phyloP scores from a whole-genome alignment of 106 monocot genomes.

The Agapanthus africanus region DNA sequence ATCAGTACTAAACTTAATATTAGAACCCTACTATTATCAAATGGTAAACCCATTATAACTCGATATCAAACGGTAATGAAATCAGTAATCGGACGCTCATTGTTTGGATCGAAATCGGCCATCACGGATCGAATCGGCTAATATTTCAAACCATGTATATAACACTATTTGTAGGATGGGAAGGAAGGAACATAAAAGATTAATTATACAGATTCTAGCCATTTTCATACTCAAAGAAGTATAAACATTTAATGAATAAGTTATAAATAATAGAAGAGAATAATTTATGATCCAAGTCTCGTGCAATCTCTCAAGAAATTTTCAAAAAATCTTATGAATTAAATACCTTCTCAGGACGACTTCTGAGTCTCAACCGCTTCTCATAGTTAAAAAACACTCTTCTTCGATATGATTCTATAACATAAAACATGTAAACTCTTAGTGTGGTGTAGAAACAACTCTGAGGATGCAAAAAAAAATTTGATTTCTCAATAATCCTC shows the following conservation, averaged over 20 bases:
- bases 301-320: not conserved
- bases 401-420: conserved; percentile 75
- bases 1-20: too few relatives aligned
- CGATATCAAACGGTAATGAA: too few relatives aligned
- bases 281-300: not conserved
- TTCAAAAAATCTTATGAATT: not conserved
- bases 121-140: too few relatives aligned
- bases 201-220: not conserved
- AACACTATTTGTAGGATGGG: not conserved
- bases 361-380: conserved; percentile 74
- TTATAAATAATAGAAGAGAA: not conserved
- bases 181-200: not conserved
- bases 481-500: too few relatives aligned
- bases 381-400: conserved; percentile 99
- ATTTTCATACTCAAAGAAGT: not conserved
- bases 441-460: too few relatives aligned
- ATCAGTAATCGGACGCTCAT: too few relatives aligned
- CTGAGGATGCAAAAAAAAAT: too few relatives aligned
- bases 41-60: too few relatives aligned
- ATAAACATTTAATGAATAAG: not conserved
- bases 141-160: too few relatives aligned
- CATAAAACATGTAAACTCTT: too few relatives aligned
- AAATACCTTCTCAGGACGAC: conserved; percentile 89
- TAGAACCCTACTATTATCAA: too few relatives aligned
- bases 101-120: too few relatives aligned